A percentile compares a stretch with the other conserved stretches of the same genome.
Evolutionary conservation across 441 rosid species (phyloP).

Genomic region (Jatropha podagrica): DNA sequence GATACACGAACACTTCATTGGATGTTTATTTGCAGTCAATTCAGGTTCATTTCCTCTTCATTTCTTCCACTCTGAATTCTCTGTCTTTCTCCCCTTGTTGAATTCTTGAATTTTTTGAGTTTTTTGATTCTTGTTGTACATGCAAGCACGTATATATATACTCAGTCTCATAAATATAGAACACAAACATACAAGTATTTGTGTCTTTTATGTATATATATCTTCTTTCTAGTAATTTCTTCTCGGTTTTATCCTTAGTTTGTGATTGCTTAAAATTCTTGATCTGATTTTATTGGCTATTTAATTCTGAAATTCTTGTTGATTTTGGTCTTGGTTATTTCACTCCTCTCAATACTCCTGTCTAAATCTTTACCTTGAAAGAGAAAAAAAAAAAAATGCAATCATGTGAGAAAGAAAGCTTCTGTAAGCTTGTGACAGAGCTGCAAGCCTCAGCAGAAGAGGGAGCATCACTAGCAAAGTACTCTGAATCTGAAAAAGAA

Average conservation of each 20-base stretch:
- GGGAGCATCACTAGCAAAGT: constrained; percentile 37
- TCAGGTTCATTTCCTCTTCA: constrained; percentile 25
- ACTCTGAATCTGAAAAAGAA: constrained; percentile 34
- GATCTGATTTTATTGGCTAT: neutral
- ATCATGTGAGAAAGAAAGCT: constrained; percentile 30
- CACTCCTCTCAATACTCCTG: neutral
- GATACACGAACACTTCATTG: neutral
- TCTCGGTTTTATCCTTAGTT: neutral
- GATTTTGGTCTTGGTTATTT: neutral
- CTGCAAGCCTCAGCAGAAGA: constrained; percentile 36
- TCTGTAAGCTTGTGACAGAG: constrained; percentile 38
- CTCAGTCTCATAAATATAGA: neutral
- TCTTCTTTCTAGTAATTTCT: neutral
- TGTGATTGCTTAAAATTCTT: neutral
- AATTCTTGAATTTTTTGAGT: constrained; percentile 9
- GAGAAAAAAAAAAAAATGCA: constrained; percentile 16
- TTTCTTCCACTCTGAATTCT: constrained; percentile 7
- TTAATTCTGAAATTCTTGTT: neutral
- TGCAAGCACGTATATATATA: neutral
- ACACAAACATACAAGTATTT: neutral
- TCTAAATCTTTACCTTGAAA: neutral
- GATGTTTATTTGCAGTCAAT: neutral
- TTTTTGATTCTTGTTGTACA: neutral
- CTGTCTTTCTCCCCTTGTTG: neutral
- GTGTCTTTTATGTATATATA: neutral